Conservation (phyloP, 192 early-diverging fungal genomes). For the Umbelopsis sp. region DNA sequence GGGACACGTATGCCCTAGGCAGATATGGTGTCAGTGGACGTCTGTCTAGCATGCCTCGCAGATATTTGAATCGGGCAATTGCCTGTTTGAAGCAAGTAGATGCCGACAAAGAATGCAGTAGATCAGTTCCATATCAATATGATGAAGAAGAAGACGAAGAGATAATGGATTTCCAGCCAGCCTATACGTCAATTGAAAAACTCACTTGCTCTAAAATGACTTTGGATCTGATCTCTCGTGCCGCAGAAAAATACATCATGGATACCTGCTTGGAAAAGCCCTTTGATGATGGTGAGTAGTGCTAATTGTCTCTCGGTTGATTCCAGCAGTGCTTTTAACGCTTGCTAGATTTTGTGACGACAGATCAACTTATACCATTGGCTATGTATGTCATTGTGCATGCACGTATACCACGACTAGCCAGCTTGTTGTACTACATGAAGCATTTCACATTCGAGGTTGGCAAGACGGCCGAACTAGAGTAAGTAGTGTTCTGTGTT, state of each 20-base stretch:
- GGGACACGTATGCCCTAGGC: constrained; percentile 36
- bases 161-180: constrained; percentile 17
- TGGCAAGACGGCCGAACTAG: neutral
- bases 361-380: constrained; percentile 60
- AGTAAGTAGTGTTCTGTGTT: neutral
- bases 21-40: constrained; percentile 45
- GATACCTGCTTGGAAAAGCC: constrained; percentile 10
- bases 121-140: neutral
- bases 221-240: constrained; percentile 46
- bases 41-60: constrained; percentile 38
- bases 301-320: neutral
- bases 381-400: constrained; percentile 54
- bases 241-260: constrained; percentile 45
- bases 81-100: constrained; percentile 36
- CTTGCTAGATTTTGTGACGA: constrained; percentile 45
- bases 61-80: constrained; percentile 40
- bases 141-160: constrained; percentile 28
- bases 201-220: constrained; percentile 45
- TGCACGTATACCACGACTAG: constrained; percentile 42
- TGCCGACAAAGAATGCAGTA: constrained; percentile 5
- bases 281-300: neutral
- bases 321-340: neutral
- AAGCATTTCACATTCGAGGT: constrained; percentile 46
- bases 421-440: constrained; percentile 54
- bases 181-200: constrained; percentile 56